Evolutionary conservation across 2,329 filamentous ascomycete genomes (phyloP).

Genomic region (Ambrosiella xylebori): DNA sequence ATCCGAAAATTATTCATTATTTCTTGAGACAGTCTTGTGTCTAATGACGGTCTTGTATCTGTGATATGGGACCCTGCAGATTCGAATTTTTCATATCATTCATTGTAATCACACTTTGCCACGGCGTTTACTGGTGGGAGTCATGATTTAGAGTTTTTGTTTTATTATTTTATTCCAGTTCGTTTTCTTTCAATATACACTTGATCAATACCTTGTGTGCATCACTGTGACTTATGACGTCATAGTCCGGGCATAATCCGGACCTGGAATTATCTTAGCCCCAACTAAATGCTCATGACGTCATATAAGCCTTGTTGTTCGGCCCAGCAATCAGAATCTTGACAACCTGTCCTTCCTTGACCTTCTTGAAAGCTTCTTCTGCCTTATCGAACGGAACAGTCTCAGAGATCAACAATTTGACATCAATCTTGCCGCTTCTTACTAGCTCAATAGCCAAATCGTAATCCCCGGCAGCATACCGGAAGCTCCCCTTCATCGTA

Average conservation of each 20-base stretch:
- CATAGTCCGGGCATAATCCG: no score
- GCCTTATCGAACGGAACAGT: constrained; percentile 67
- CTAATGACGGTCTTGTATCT: no score
- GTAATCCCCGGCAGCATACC: constrained; percentile 81
- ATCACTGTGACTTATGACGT: no score
- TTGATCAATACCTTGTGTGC: no score
- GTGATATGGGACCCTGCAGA: neutral
- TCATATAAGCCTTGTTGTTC: constrained; percentile 30
- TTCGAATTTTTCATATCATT: neutral
- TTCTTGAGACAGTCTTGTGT: no score
- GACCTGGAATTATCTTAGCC: neutral
- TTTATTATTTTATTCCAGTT: neutral
- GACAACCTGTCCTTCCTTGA: constrained; percentile 65
- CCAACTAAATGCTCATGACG: neutral
- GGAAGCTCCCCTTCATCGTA: constrained; percentile 71
- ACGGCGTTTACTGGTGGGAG: neutral
- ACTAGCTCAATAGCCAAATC: constrained; percentile 66
- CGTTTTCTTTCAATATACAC: neutral
- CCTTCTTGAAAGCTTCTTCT: constrained; percentile 71
- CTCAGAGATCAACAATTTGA: constrained; percentile 66
- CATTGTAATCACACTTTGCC: neutral
- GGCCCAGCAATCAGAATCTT: constrained; percentile 52
- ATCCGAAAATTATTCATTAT: no score
- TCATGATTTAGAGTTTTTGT: neutral
- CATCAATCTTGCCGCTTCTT: constrained; percentile 52